Evolutionary conservation across 768 basidiomycete species (phyloP), one percentile per base, ranked within the genome.

Genomic region (Leccinum pellstonianum): DNA sequence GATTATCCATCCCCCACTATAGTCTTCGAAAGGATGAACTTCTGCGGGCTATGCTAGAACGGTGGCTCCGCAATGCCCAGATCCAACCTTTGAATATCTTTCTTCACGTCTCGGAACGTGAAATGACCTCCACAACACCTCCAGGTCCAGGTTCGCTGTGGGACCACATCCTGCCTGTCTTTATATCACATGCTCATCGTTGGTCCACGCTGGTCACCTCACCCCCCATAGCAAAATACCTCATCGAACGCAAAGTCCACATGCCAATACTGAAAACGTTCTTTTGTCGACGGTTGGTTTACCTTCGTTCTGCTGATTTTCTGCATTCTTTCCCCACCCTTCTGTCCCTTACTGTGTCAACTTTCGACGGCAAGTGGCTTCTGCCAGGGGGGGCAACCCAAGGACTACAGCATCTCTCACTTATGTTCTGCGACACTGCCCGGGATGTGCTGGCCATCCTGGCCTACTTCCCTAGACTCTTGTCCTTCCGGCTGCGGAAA

Each of bases 41-140:
- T 21, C 35, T 53, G 21, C 31, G 52, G 19, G 14, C 31, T 37
- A 35, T 35, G n/a, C 52, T 53, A 21, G 52, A 53, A 17, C 21
- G 33, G 35, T 53, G 52, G 52, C 52, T 53, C 21, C 33, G 52
- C 52, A 53, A 53, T 37, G 52, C 52, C 14, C 33, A 53, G n/a
- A 3, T 37, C 21, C 52, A 53, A 21, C 31, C 52, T 53, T 37
- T 53, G 52, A 53, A 35, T 35, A 37, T 53, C 33, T 35, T 23
- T 53, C 52, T 53, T 4, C 33, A 35, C 15, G 35, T 2, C 19
- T 21, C 7, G 17, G 25, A 25, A 14, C 52, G 52, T 53, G 19
- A 37, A 37, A 21, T 23, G 12, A 19, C 21, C 4, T 33, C 33
- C 21, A 53, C 52, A 1, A 7, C 35, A 23, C 52, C 52, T 25